Percentiles rank a stretch among this genome's conserved stretches.
Evolutionary conservation across 106 monocot genomes (phyloP).

Genomic region (Phalaenopsis aphrodite): DNA sequence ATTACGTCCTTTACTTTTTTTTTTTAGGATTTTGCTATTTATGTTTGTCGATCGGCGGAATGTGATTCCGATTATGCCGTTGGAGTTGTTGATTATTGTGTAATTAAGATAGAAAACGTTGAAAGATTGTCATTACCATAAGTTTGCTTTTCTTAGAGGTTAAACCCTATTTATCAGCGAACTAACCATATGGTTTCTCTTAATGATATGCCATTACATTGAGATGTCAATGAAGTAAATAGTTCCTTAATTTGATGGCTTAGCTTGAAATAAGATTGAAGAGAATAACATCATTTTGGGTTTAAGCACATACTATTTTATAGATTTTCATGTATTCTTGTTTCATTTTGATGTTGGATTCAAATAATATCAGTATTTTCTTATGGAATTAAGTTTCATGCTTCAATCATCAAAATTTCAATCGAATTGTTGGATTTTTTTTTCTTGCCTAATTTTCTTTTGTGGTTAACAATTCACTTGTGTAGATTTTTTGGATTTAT

Average conservation of each 20-base stretch:
- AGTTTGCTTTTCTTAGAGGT: neutral
- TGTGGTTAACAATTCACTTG: neutral
- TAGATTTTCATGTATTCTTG: neutral
- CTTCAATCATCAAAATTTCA: neutral
- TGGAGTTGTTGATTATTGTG: neutral
- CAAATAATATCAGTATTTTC: neutral
- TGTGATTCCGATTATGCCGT: neutral
- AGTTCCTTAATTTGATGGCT: neutral
- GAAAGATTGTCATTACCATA: no score
- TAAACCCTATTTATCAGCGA: neutral
- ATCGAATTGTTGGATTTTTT: neutral
- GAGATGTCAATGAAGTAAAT: neutral
- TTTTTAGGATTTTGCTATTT: neutral
- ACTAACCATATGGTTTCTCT: neutral
- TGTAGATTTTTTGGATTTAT: neutral
- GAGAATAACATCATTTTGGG: neutral
- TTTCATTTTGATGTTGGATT: neutral
- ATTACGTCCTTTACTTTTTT: neutral
- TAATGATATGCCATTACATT: neutral
- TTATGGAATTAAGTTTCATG: neutral
- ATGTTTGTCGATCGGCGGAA: neutral
- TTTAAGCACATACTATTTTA: neutral
- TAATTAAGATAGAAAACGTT: neutral
- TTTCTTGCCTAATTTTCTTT: neutral
- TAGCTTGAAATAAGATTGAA: neutral